Base-by-base conservation (phyloP, 2,329 filamentous ascomycete genomes). In the Penicillium sp. region DNA sequence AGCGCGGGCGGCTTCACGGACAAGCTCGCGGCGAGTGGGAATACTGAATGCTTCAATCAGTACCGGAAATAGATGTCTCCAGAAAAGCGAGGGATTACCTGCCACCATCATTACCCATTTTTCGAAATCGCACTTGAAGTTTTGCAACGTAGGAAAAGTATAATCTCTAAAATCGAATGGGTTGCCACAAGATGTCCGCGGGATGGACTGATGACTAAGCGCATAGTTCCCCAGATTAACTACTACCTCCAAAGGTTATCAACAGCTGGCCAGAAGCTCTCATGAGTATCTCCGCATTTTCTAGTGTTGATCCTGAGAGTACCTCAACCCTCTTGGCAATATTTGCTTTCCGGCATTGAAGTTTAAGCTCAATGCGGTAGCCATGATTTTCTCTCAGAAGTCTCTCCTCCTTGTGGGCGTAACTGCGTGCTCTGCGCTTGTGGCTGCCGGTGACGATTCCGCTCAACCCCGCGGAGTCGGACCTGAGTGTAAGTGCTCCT, bases 91-190 rank as follows among this genome's bases (percentile, higher is more conserved):
- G 30, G 6, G 67, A 75, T 74, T 69, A 84, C 83, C 83, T 94
- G 75, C 95, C 95, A 70, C 95, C 95, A 77, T 99, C 95, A 81
- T 99, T 99, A 76, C 95, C 95, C 95, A 99, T 97, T 70, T 72
- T 78, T 35, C 31, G 13, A 26, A 15, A 47, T 29, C n/a, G 17
- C 13, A n/a, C 31, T 44, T 19, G 31, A 35, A 45, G 9, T 29
- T 23, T 48, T 30, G 41, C n/a, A 30, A 7, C 5, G 19, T 5
- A 41, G 31, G 23, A 26, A 46, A 46, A 35, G 31, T n/a, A 38
- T 54, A 21, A 17, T 17, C 13, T 30, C 30, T 30, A 49, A 11
- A 38, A n/a, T 41, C 17, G n/a, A 30, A 11, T 41, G 44, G 7
- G 41, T 55, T 29, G 52, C 30, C 52, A 44, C 45, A 21, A 58